Base-by-base conservation (phyloP, 768 basidiomycete species). In the Fomitopsis pulvina region DNA sequence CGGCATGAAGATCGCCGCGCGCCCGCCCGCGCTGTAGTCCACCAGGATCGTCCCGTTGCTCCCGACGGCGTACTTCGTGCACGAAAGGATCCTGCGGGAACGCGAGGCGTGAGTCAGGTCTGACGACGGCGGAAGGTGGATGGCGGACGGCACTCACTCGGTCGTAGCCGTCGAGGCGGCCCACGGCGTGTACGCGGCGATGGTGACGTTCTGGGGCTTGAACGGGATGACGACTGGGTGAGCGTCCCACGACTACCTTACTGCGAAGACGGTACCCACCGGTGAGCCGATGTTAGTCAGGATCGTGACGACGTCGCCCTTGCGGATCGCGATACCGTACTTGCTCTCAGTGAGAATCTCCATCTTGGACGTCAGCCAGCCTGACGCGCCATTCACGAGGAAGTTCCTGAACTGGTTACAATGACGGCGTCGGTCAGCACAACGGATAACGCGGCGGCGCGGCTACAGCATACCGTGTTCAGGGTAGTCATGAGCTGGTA, bases 221-320 rank as follows among this genome's bases (percentile, higher is more conserved):
- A n/a, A n/a, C n/a, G 56, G 2, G 47, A n/a, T n/a, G n/a, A n/a
- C n/a, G 45, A 18, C 30, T n/a, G 25, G 22, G 27, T 45, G 14
- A 14, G 21, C 28, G 32, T 39, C 47, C 10, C n/a, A n/a, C n/a
- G n/a, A 48, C 14, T 9, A 20, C 4, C 4, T 10, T 25, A 7
- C 26, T 28, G 25, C n/a, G 48, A 18, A 40, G 20, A 24, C 38
- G 21, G 32, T 40, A 54, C 22, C 52, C 75, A 86, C 85, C 21
- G 85, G 83, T 48, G 84, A 85, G 27, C 85, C 87, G 52, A 87
- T 78, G 65, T 83, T 86, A 20, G 85, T 88, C 54, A 83, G 53
- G 38, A 88, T 65, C 11, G 79, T 73, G 43, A 86, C 68, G 10
- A 85, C 75, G 20, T 70, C 59, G 11, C 83, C 85, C 58, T 85